Percentiles rank a stretch among this genome's conserved stretches.
Evolutionary conservation across 345 rosid genomes (phyloP).

Genomic region (Crucihimalaya himalaica): DNA sequence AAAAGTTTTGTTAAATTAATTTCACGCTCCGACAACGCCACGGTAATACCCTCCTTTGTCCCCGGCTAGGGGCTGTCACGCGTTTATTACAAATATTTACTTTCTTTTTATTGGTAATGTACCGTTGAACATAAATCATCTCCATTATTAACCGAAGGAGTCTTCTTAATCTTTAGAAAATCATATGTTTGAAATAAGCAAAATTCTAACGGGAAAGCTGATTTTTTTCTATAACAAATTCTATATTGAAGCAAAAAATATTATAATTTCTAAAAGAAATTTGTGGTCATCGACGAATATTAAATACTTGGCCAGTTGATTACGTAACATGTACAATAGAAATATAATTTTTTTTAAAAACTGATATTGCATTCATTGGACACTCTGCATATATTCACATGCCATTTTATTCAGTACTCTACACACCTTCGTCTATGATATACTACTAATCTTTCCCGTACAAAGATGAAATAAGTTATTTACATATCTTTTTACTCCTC

Average conservation of each 20-base stretch:
- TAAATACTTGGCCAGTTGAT: conserved; percentile 31
- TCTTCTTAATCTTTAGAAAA: too few relatives aligned
- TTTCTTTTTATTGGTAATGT: too few relatives aligned
- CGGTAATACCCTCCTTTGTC: conserved; percentile 23
- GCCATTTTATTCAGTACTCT: conserved; percentile 29
- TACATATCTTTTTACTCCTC: neutral
- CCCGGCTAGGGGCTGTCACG: neutral
- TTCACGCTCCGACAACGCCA: conserved; percentile 23
- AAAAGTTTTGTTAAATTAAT: conserved; percentile 3
- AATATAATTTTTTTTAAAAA: neutral
- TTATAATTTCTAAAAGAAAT: neutral
- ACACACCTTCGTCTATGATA: conserved; percentile 2
- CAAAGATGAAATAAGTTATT: neutral
- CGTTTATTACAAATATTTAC: neutral
- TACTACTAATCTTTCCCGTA: neutral
- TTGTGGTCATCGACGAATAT: neutral
- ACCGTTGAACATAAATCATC: too few relatives aligned
- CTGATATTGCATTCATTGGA: conserved; percentile 39
- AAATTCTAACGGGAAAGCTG: too few relatives aligned
- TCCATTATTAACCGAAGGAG: too few relatives aligned
- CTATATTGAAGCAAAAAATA: neutral
- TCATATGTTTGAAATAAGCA: too few relatives aligned
- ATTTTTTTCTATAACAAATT: too few relatives aligned
- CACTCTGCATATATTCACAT: conserved; percentile 35
- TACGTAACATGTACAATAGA: conserved; percentile 31